A percentile compares a stretch with the other conserved stretches of the same genome.
These are phyloP conservation scores for Microthlaspi erraticum DNA, from an alignment of 345 rosid genomes.

Conservation along the genomic window DNA sequence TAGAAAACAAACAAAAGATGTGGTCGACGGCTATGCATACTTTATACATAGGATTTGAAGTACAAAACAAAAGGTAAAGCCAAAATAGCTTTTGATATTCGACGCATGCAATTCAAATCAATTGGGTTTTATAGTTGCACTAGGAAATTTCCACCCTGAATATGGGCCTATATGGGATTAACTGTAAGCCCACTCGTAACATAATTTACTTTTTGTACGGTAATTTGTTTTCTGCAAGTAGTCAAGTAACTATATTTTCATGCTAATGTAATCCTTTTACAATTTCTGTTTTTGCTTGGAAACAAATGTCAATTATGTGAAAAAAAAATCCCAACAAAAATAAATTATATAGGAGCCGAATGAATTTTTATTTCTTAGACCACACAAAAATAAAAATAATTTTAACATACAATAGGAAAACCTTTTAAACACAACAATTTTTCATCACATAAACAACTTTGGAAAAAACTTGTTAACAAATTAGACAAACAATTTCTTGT, in stretches of 20 bases:
- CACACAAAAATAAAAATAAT: too few species aligned
- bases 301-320: too few species aligned
- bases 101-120: not conserved
- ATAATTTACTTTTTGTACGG: not conserved
- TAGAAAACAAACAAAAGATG: slow-evolving; percentile 2
- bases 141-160: not conserved
- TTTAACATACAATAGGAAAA: not conserved
- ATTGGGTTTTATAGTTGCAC: not conserved
- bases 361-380: too few species aligned
- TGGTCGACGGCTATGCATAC: slow-evolving; percentile 5
- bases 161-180: slow-evolving; percentile 18
- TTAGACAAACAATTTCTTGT: slow-evolving; percentile 21
- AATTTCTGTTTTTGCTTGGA: too few species aligned
- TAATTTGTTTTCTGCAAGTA: too few species aligned
- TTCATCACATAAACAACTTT: slow-evolving; percentile 2
- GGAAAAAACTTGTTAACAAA: not conserved
- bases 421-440: not conserved
- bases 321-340: too few species aligned
- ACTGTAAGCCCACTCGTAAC: not conserved
- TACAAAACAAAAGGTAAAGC: slow-evolving; percentile 33
- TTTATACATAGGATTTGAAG: slow-evolving; percentile 8
- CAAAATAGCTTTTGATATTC: slow-evolving; percentile 11
- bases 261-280: too few species aligned
- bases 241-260: too few species aligned
- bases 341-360: too few species aligned